phyloP scores from a whole-genome alignment of 2,329 filamentous ascomycete species.

The Samsoniella hepiali region DNA sequence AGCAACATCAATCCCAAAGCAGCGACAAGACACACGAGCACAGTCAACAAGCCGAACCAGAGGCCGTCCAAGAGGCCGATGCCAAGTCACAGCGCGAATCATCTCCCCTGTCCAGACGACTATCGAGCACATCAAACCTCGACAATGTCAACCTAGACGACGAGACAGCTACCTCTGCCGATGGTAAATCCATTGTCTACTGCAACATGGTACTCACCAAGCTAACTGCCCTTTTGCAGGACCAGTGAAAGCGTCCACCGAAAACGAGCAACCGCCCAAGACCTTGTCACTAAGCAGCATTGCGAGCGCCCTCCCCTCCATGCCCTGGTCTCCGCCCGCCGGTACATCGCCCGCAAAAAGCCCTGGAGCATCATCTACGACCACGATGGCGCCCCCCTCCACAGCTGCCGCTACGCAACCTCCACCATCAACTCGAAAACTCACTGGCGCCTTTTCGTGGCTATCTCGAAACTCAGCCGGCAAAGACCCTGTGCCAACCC shows the following conservation, averaged over 20 bases:
- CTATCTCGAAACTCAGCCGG: conserved; percentile 65
- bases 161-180: conserved; percentile 39
- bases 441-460: conserved; percentile 86
- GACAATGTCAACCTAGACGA: conserved; percentile 67
- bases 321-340: conserved; percentile 66
- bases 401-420: conserved; percentile 24
- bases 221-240: not conserved
- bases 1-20: conserved; percentile 18
- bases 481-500: conserved; percentile 54
- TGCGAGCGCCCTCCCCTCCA: conserved; percentile 66
- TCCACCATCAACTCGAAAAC: conserved; percentile 58
- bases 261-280: conserved; percentile 46
- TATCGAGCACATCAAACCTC: conserved; percentile 47
- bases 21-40: not conserved
- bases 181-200: conserved; percentile 29
- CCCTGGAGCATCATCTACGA: conserved; percentile 33
- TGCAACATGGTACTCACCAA: not conserved
- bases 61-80: conserved; percentile 14
- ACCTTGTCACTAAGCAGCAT: conserved; percentile 66
- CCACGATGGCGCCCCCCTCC: conserved; percentile 35
- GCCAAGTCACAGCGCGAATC: conserved; percentile 31
- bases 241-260: conserved; percentile 23
- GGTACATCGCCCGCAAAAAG: conserved; percentile 45
- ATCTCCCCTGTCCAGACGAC: conserved; percentile 40
- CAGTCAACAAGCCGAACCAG: not conserved